These are phyloP conservation scores for Powellomyces hirtus DNA, from an alignment of 192 early-diverging fungal genomes.

Conservation along the genomic window DNA sequence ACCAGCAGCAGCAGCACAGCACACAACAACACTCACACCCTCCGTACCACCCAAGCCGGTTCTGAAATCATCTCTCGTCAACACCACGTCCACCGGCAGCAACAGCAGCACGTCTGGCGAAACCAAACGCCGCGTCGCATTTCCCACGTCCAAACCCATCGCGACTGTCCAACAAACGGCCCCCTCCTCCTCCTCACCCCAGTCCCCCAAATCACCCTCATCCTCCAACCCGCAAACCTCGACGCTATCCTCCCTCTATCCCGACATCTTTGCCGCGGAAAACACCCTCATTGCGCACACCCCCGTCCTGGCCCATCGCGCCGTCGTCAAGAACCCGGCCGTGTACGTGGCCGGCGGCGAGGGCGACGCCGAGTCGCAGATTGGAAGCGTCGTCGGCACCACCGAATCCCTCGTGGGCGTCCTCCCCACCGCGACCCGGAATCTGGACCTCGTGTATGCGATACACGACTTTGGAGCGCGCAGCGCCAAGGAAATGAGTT, in stretches of 20 bases:
- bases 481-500: conserved; percentile 43
- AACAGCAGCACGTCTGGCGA: not conserved
- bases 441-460: conserved; percentile 35
- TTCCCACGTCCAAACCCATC: conserved; percentile 24
- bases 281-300: conserved; percentile 8
- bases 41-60: not conserved
- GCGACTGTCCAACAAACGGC: conserved; percentile 18
- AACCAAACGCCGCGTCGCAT: conserved; percentile 20
- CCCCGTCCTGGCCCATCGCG: conserved; percentile 2
- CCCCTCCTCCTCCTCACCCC: not conserved
- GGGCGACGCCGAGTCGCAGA: conserved; percentile 42
- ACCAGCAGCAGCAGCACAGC: not conserved
- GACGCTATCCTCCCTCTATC: conserved; percentile 32
- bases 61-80: not conserved
- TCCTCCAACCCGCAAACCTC: not conserved
- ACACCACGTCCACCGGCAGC: not conserved
- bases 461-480: conserved; percentile 37
- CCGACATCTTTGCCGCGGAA: conserved; percentile 28
- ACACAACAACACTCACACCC: conserved; percentile 3
- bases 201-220: not conserved
- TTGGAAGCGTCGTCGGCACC: conserved; percentile 39
- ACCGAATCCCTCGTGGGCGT: conserved; percentile 14
- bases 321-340: conserved; percentile 18
- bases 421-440: not conserved
- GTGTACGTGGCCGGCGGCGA: conserved; percentile 41